Percentiles rank a stretch among this genome's conserved stretches.
These are phyloP conservation scores for Linnemannia hyalina DNA, from an alignment of 192 early-diverging fungal species.

Conservation along the genomic window DNA sequence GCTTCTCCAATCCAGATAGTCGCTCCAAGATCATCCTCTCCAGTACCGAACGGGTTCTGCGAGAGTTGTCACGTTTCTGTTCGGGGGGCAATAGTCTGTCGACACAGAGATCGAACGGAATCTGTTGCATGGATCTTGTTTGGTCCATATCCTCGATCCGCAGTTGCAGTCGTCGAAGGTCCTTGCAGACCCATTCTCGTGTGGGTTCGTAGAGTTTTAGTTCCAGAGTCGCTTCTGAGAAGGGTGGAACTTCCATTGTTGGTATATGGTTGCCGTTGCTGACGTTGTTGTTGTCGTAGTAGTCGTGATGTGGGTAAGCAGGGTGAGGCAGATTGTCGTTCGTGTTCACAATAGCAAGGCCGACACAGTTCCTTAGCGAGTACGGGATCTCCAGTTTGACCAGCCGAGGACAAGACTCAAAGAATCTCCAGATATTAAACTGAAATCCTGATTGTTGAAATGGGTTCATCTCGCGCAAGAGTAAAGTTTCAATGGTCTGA, in stretches of 20 bases:
- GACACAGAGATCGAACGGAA: conserved; percentile 36
- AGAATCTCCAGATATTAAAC: conserved; percentile 41
- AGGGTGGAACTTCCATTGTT: background rate
- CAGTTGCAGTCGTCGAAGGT: conserved; percentile 14
- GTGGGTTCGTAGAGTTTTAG: conserved; percentile 16
- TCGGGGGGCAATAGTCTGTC: conserved; percentile 25
- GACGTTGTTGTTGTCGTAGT: too few relatives aligned
- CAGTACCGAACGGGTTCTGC: conserved; percentile 6
- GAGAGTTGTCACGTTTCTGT: conserved; percentile 16
- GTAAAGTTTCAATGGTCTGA: conserved; percentile 13
- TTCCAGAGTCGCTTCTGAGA: background rate
- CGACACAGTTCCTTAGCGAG: conserved; percentile 4
- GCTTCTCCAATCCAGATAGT: conserved; percentile 19
- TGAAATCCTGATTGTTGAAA: background rate
- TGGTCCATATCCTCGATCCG: conserved; percentile 42
- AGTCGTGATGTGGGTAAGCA: background rate
- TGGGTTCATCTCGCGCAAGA: background rate
- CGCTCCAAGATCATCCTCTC: conserved; percentile 32
- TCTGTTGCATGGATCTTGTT: conserved; percentile 26
- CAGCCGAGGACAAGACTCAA: conserved; percentile 29
- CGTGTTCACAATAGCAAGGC: background rate
- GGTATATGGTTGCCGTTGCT: background rate
- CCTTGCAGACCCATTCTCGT: conserved; percentile 34
- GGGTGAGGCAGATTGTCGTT: background rate
- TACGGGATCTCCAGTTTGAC: conserved; percentile 17